Conservation (phyloP, 305 asterid genomes). For the Fraxinus floribunda region DNA sequence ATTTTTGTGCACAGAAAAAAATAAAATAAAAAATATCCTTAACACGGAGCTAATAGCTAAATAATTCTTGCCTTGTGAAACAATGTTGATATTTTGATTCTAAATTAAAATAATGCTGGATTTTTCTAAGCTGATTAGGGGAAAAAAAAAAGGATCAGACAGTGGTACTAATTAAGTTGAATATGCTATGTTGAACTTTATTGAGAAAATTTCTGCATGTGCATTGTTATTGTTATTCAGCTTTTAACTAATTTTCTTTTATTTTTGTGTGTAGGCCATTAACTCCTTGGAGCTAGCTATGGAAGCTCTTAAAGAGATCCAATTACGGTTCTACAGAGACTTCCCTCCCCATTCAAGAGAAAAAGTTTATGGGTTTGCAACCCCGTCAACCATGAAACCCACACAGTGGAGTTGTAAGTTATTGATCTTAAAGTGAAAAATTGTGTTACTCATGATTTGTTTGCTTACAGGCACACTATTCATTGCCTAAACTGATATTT, state of each 20-base stretch:
- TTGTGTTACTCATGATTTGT: constrained; percentile 12
- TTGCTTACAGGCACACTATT: constrained; percentile 16
- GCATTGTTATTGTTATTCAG: background rate
- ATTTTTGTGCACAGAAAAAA: background rate
- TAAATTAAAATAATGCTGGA: constrained; percentile 8
- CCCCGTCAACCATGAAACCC: constrained; percentile 98
- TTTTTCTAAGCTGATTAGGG: background rate
- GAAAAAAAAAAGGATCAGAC: background rate
- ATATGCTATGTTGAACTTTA: background rate
- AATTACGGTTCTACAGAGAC: constrained; percentile 67
- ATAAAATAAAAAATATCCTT: background rate
- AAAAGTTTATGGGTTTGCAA: constrained; percentile 74
- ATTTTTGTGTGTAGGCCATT: constrained; percentile 58
- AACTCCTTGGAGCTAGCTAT: constrained; percentile 93
- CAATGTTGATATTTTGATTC: background rate
- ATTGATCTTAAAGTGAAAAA: constrained; percentile 5
- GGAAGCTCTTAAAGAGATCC: constrained; percentile 89
- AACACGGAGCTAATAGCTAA: background rate
- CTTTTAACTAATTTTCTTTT: constrained; percentile 3
- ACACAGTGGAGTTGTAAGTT: constrained; percentile 94
- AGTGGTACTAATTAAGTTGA: constrained; percentile 4
- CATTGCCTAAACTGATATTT: constrained; percentile 19
- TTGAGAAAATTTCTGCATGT: background rate
- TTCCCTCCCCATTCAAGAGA: constrained; percentile 89
- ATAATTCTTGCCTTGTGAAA: background rate